Conservation (phyloP, 2,329 filamentous ascomycete genomes). For the Trichoderma sp. region DNA sequence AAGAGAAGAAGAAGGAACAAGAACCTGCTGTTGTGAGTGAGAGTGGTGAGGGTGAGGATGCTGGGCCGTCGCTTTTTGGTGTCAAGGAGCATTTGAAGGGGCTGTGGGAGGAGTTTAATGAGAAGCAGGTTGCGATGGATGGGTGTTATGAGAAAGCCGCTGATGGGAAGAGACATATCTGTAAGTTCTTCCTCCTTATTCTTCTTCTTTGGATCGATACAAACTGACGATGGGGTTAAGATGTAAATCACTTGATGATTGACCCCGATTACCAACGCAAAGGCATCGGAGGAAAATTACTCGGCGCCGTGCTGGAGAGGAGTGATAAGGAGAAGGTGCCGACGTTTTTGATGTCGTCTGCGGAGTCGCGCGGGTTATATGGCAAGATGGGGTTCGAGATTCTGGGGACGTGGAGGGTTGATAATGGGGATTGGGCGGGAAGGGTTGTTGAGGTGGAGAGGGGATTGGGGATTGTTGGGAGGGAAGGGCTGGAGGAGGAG, state of each 20-base stretch:
- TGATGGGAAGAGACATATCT: slow-evolving; percentile 25
- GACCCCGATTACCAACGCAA: slow-evolving; percentile 27
- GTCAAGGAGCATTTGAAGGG: slow-evolving; percentile 25
- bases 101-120: slow-evolving; percentile 28
- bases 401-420: slow-evolving; percentile 25
- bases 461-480: slow-evolving; percentile 19
- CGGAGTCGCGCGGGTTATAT: slow-evolving; percentile 26
- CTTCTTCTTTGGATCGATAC: neutral
- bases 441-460: slow-evolving; percentile 15
- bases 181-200: slow-evolving; percentile 15
- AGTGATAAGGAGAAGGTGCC: slow-evolving; percentile 22
- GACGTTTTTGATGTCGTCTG: slow-evolving; percentile 27
- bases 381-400: slow-evolving; percentile 25
- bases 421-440: slow-evolving; percentile 26
- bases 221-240: slow-evolving; percentile 5
- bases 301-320: slow-evolving; percentile 13
- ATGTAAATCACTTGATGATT: slow-evolving; percentile 29
- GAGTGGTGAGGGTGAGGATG: neutral
- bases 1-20: neutral
- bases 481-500: slow-evolving; percentile 16
- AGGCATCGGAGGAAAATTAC: slow-evolving; percentile 25
- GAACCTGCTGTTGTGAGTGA: neutral
- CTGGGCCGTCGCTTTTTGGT: slow-evolving; percentile 21
- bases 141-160: slow-evolving; percentile 24
- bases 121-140: slow-evolving; percentile 27